Conservation (phyloP, 2,329 filamentous ascomycete species). For the Dissoconium aciculare region DNA sequence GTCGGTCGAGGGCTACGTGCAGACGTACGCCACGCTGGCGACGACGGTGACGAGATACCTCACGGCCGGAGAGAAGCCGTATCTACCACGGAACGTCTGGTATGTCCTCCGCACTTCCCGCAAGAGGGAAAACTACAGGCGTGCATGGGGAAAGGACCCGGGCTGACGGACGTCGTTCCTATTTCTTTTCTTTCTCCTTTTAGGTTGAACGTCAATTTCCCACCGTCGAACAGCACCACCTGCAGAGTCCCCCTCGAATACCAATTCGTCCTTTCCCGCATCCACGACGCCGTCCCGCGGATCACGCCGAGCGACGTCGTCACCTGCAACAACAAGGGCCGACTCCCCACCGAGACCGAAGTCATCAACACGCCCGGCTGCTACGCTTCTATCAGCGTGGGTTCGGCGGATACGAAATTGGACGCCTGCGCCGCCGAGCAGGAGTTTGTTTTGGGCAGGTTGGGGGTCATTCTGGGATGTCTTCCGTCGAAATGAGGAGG, state of each 20-base stretch:
- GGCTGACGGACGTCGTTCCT: no score
- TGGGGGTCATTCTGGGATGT: constrained; percentile 36
- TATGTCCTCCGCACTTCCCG: constrained; percentile 2
- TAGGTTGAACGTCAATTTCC: constrained; percentile 56
- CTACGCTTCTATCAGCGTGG: constrained; percentile 49
- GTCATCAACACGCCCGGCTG: constrained; percentile 41
- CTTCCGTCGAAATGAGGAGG: no score
- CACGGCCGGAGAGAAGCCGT: constrained; percentile 43
- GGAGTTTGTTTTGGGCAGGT: constrained; percentile 36
- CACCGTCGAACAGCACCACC: constrained; percentile 31
- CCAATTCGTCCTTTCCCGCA: constrained; percentile 48
- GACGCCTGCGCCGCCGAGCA: constrained; percentile 41
- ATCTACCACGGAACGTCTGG: constrained; percentile 44
- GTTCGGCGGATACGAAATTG: constrained; percentile 44
- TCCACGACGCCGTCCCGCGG: constrained; percentile 33
- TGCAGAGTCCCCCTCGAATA: constrained; percentile 43
- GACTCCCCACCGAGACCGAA: constrained; percentile 44
- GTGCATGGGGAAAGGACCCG: no score
- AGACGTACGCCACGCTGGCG: constrained; percentile 50
- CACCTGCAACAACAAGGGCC: constrained; percentile 37
- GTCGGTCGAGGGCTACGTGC: constrained; percentile 36
- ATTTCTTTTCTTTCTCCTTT: neutral
- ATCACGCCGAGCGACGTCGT: constrained; percentile 36
- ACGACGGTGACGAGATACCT: constrained; percentile 42
- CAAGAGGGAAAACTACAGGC: no score